Evolutionary conservation across 257 asterid species (phyloP).

Genomic region (Solanum medicagineum): DNA sequence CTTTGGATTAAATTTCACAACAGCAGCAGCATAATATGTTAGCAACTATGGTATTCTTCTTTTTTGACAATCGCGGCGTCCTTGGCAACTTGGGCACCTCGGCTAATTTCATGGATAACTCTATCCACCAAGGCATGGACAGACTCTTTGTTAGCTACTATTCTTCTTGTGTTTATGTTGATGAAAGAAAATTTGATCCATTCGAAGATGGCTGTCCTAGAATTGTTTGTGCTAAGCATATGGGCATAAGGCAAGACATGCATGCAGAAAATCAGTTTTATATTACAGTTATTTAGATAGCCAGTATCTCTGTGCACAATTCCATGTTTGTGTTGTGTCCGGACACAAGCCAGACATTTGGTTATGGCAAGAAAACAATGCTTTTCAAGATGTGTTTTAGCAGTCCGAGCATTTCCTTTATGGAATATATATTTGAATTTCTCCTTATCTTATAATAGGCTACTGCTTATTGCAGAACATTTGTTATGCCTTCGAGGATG

Average conservation of each 20-base stretch:
- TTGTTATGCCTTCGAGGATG: conserved; percentile 94
- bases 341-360: neutral
- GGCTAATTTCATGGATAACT: neutral
- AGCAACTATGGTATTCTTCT: neutral
- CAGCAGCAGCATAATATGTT: neutral
- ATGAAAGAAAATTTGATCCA: neutral
- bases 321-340: neutral
- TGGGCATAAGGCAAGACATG: neutral
- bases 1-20: neutral
- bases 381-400: neutral
- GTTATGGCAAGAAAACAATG: neutral
- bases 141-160: neutral
- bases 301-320: neutral
- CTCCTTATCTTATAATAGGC: neutral
- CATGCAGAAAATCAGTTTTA: neutral
- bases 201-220: neutral
- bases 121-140: neutral
- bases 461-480: conserved; percentile 56
- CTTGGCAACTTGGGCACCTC: neutral
- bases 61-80: neutral
- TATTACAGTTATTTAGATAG: neutral
- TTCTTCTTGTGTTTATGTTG: neutral
- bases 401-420: neutral
- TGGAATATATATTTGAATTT: neutral
- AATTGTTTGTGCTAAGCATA: neutral